Base-by-base conservation (phyloP, 1,284 basidiomycete species). In the Cutaneotrichosporon mucoides region DNA sequence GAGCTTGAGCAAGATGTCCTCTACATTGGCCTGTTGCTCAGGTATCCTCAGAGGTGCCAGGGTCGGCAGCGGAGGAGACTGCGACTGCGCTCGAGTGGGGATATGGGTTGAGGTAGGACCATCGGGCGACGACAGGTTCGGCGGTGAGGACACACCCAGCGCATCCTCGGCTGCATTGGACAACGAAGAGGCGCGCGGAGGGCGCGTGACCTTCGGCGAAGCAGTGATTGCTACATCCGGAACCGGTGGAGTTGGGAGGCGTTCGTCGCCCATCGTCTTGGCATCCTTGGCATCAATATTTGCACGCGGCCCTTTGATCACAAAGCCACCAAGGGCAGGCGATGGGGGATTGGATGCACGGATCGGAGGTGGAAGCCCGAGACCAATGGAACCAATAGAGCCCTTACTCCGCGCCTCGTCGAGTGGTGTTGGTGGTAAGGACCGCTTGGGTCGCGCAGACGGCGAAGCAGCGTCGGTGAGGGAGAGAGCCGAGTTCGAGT, bases 1-100 rank as follows among this genome's bases (percentile, higher is more conserved):
- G 10, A 75, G 66, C 44, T 67, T 64, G 47, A 69, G 48, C 3
- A 33, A 9, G 10, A 55, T 6, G 9, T 55, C 53, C 0, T 52
- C 44, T 4, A 53, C 10, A 46, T 24, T 44, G 6, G 11, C 53
- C 54, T 56, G 59, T 12, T 53, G 53, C 16, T 55, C 57, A 5
- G 59, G 58, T 6, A 60, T 36, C 15, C 48, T 51, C 48, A 42
- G 49, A 5, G 37, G 53, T 0, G 44, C 35, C 15, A 34, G 42
- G 15, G 35, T 24, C 24, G 24, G 24, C 24, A 24, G 24, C 24
- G 24, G 24, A 24, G 24, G 24, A 24, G 24, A 24, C 24, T 24
- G 24, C 24, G 24, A 24, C 24, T 24, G 24, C 24, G 24, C 24
- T 24, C 24, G 24, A 24, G 24, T 24, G 24, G 24, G 24, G 24